Conservation (phyloP, 352 stramenopile genomes). For the Peronospora destructor region DNA sequence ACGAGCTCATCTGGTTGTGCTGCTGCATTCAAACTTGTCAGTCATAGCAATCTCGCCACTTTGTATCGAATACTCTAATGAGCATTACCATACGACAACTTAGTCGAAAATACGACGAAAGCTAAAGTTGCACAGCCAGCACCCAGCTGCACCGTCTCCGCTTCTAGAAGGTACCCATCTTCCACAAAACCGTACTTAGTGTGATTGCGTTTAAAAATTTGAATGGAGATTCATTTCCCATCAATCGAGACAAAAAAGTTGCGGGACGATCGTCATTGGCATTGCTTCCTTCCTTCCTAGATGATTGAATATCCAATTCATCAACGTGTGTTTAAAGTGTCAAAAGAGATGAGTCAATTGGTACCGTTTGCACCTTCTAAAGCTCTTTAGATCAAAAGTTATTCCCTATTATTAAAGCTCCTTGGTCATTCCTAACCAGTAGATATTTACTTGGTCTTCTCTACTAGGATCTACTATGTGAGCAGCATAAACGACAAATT, state of each 20-base stretch:
- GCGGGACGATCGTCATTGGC: not conserved
- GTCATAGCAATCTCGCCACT: slow-evolving; percentile 38
- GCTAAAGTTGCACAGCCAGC: slow-evolving; percentile 40
- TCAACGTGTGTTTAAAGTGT: slow-evolving; percentile 52
- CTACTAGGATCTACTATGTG: slow-evolving; percentile 41
- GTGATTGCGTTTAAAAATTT: slow-evolving; percentile 10
- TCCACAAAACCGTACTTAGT: slow-evolving; percentile 8
- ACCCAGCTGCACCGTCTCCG: slow-evolving; percentile 45
- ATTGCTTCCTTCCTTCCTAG: slow-evolving; percentile 2
- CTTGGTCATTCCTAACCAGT: not conserved
- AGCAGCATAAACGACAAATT: slow-evolving; percentile 47
- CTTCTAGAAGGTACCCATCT: slow-evolving; percentile 12
- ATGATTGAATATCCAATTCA: slow-evolving; percentile 26
- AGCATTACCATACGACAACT: slow-evolving; percentile 19
- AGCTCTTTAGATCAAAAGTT: not conserved
- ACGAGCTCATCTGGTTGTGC: slow-evolving; percentile 35
- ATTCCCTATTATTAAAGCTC: slow-evolving; percentile 2
- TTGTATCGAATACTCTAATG: slow-evolving; percentile 30
- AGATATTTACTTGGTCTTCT: not conserved
- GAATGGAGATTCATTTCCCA: slow-evolving; percentile 5
- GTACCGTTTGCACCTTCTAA: slow-evolving; percentile 17
- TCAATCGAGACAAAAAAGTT: not conserved
- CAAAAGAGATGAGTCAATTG: slow-evolving; percentile 37
- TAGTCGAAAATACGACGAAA: slow-evolving; percentile 51
- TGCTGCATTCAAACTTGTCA: slow-evolving; percentile 31